phyloP scores from a whole-genome alignment of 148 eudicot species.

The Rhododendron kiyosumense region DNA sequence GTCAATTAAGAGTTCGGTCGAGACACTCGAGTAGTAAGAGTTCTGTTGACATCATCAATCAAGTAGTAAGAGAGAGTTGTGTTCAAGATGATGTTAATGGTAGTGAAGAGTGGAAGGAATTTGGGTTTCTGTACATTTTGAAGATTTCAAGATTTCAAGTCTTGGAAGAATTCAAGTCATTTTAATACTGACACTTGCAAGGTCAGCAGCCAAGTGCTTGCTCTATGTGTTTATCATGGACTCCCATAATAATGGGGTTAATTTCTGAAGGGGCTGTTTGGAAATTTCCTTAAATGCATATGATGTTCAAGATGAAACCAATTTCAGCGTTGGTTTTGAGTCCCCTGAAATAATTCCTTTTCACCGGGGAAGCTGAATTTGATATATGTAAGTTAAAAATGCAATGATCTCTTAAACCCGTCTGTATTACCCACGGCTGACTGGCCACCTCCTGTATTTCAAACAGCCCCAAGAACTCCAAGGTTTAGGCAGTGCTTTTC shows the following conservation, averaged over 20 bases:
- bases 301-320: background rate
- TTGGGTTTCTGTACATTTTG: slow-evolving; percentile 72
- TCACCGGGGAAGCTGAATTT: background rate
- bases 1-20: slow-evolving; percentile 78
- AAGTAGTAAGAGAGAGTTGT: slow-evolving; percentile 38
- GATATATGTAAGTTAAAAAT: background rate
- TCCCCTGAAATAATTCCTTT: background rate
- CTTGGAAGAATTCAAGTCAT: slow-evolving; percentile 96
- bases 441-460: background rate
- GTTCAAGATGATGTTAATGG: slow-evolving; percentile 66
- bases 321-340: slow-evolving; percentile 9
- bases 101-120: slow-evolving; percentile 80
- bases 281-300: slow-evolving; percentile 21
- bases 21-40: slow-evolving; percentile 41
- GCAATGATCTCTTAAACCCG: background rate
- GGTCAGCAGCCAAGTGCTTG: slow-evolving; percentile 90
- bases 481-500: background rate
- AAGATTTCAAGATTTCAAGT: slow-evolving; percentile 76
- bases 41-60: slow-evolving; percentile 9
- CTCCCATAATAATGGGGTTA: slow-evolving; percentile 20
- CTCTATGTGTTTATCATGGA: slow-evolving; percentile 55
- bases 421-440: background rate
- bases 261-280: slow-evolving; percentile 24
- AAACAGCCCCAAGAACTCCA: slow-evolving; percentile 12
- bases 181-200: slow-evolving; percentile 68